Evolutionary conservation across 1,284 basidiomycete genomes (phyloP).

Genomic region (Microbotryomycetes sp.): DNA sequence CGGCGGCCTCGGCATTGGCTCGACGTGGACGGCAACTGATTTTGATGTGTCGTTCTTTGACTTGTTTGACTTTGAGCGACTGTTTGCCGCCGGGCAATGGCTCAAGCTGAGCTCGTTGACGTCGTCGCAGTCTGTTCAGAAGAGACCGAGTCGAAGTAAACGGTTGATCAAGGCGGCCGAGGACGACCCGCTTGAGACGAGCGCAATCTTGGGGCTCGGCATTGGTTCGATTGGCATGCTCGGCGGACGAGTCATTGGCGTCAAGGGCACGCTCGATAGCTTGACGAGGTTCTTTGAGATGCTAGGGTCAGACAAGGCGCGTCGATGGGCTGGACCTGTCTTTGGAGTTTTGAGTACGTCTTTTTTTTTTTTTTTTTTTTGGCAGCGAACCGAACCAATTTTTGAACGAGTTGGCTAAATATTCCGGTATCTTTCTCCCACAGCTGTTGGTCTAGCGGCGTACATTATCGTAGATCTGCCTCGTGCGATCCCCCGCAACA

Average conservation of each 20-base stretch:
- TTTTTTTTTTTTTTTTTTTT: background rate
- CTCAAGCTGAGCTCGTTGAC: constrained; percentile 50
- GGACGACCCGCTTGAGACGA: constrained; percentile 53
- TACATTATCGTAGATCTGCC: constrained; percentile 88
- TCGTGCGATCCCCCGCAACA: constrained; percentile 79
- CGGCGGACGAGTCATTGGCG: constrained; percentile 68
- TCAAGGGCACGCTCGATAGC: constrained; percentile 68
- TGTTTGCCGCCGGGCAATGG: constrained; percentile 46
- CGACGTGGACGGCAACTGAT: constrained; percentile 36
- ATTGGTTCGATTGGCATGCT: constrained; percentile 83
- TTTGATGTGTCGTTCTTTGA: constrained; percentile 53
- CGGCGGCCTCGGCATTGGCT: background rate
- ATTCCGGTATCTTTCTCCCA: background rate
- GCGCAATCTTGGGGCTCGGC: constrained; percentile 67
- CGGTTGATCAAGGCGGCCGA: constrained; percentile 39
- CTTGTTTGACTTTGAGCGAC: constrained; percentile 79
- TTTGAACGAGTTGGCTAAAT: too few species aligned
- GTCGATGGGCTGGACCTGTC: constrained; percentile 81
- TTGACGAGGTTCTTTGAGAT: constrained; percentile 66
- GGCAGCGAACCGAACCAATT: too few species aligned
- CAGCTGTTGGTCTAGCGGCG: constrained; percentile 62
- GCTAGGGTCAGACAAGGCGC: constrained; percentile 69
- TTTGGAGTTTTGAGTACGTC: constrained; percentile 55
- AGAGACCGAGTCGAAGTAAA: constrained; percentile 36
- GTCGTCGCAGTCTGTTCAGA: constrained; percentile 17